Evolutionary conservation across 495 filamentous ascomycete species (phyloP), one percentile per base, ranked within the genome.

Genomic region (Penicillium crystallinum): DNA sequence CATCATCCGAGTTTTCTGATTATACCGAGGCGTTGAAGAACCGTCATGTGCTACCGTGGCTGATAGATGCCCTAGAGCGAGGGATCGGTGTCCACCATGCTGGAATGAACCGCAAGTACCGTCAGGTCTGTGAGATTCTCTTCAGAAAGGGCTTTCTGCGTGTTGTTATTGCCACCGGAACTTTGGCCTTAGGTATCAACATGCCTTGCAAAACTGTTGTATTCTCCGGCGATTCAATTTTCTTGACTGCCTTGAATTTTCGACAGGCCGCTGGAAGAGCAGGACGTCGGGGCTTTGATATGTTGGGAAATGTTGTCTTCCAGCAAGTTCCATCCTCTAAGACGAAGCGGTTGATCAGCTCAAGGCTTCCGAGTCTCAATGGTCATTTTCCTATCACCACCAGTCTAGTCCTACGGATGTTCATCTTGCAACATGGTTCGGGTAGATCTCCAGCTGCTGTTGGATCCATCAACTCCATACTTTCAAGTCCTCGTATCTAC

Each of bases 181-280:
- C 87, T 0, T 73, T 91, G 11, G 81, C 81, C 30, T 69, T 91
- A 19, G 88, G 88, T 65, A 88, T 91, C 68, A 91, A 91, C 53
- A 91, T 90, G 88, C 88, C 88, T 18, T 90, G 87, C 59, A 87
- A 86, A 57, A 91, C 88, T 1, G 86, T 90, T 8, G 80, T 90
- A 5, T 91, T 91, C 62, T 78, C 74, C 5, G 87, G 86, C 3
- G 86, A 91, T 56, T 85, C 81, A 1, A 73, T 88, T 10, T 88
- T 74, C 53, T 64, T 91, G 42, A 89, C 86, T 1, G 81, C 88
- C 0, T 76, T 91, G 30, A 88, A 86, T 62, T 91, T 81, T 63
- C 80, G 86, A 8, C 88, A 91, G 66, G 84, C 82, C 8, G 80
- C 86, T 48, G 88, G 88, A 61, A 82, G 88, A 71, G 82, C 88